Percentiles rank a stretch among this genome's conserved stretches.
Conservation (phyloP, 805 yeast species). For the Candida hispaniensis region DNA sequence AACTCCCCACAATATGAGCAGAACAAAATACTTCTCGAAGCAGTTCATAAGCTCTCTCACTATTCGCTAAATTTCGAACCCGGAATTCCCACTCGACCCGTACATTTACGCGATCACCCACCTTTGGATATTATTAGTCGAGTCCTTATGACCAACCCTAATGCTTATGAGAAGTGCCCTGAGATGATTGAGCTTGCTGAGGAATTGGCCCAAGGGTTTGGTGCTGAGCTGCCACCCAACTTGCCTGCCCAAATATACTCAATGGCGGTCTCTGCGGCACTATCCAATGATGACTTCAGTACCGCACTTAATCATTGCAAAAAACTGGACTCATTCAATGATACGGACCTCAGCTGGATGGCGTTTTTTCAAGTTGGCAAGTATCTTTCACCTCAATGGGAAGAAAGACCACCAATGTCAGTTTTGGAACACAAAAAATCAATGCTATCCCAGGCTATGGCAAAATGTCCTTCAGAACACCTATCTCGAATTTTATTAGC, state of each 20-base stretch:
- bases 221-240: no score
- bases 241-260: slow-evolving; percentile 18
- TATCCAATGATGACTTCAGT: slow-evolving; percentile 49
- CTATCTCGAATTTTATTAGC: slow-evolving; percentile 5
- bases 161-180: slow-evolving; percentile 25
- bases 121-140: slow-evolving; percentile 23
- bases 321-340: slow-evolving; percentile 17
- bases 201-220: slow-evolving; percentile 17
- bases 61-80: slow-evolving; percentile 25
- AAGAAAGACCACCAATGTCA: slow-evolving; percentile 31
- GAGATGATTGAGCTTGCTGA: slow-evolving; percentile 21
- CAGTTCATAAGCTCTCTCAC: slow-evolving; percentile 24
- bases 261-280: slow-evolving; percentile 56
- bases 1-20: slow-evolving; percentile 11
- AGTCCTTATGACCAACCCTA: slow-evolving; percentile 27
- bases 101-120: slow-evolving; percentile 21
- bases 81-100: slow-evolving; percentile 25
- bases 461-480: slow-evolving; percentile 39
- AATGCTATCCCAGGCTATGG: slow-evolving; percentile 42
- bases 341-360: slow-evolving; percentile 44
- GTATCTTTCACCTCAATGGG: slow-evolving; percentile 39
- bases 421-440: slow-evolving; percentile 42
- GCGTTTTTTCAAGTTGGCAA: slow-evolving; percentile 68
- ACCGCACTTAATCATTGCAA: slow-evolving; percentile 39
- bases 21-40: slow-evolving; percentile 20